phyloP scores from a whole-genome alignment of 306 rosid species.

The Alnus glutinosa region DNA sequence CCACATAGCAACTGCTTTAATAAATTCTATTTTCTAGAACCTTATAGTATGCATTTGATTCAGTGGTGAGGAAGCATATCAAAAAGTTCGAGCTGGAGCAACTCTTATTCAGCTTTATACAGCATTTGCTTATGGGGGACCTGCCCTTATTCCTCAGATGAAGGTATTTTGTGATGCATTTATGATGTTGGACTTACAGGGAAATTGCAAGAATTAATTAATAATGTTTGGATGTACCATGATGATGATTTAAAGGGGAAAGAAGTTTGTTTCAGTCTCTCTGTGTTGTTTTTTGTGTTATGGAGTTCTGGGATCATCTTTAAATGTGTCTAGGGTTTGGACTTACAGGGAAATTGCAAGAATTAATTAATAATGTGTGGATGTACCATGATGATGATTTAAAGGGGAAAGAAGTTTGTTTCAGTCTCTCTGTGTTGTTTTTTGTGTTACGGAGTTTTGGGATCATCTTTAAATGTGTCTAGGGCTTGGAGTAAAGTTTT shows the following conservation, averaged over 20 bases:
- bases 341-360: neutral
- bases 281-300: neutral
- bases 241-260: neutral
- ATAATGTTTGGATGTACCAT: slow-evolving; percentile 16
- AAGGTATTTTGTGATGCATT: slow-evolving; percentile 59
- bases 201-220: neutral
- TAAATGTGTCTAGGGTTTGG: neutral
- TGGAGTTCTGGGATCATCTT: neutral
- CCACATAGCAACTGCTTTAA: neutral
- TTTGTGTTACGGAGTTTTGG: neutral
- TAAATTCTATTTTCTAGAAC: slow-evolving; percentile 11
- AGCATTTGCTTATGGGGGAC: slow-evolving; percentile 91
- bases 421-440: neutral
- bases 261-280: neutral
- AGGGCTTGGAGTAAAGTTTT: neutral
- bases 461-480: neutral
- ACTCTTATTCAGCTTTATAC: slow-evolving; percentile 94
- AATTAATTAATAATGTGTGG: neutral
- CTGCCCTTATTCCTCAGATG: slow-evolving; percentile 92
- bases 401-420: neutral
- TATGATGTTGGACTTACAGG: slow-evolving; percentile 2
- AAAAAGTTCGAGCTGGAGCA: slow-evolving; percentile 89
- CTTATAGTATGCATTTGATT: slow-evolving; percentile 26
- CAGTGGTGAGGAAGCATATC: slow-evolving; percentile 95
- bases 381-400: slow-evolving; percentile 20